phyloP scores from a whole-genome alignment of 306 rosid species.

The Senna tora region DNA sequence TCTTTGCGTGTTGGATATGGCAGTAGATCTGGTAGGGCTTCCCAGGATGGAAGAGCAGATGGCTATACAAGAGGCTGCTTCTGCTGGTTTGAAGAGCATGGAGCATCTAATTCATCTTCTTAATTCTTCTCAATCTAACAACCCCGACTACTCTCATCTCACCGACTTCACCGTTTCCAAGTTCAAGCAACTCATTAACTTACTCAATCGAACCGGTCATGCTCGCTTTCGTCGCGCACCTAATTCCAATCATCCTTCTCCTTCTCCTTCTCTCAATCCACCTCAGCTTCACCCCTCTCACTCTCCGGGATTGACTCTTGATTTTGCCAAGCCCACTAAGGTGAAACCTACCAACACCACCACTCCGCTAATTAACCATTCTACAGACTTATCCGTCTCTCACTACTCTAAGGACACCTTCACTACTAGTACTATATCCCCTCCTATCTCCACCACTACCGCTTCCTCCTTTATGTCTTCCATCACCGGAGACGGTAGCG shows the following conservation, averaged over 20 bases:
- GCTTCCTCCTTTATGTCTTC: conserved; percentile 64
- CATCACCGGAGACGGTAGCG: conserved; percentile 75
- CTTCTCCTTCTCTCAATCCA: background rate
- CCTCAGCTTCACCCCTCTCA: background rate
- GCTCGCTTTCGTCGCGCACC: conserved; percentile 91
- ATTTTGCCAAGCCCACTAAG: conserved; percentile 30
- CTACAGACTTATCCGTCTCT: background rate
- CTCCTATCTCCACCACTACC: conserved; percentile 64
- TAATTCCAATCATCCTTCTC: background rate
- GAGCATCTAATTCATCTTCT: conserved; percentile 59
- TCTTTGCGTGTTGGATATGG: conserved; percentile 38
- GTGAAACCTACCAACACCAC: background rate
- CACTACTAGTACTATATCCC: conserved; percentile 46
- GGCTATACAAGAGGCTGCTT: conserved; percentile 71
- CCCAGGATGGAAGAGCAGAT: conserved; percentile 50
- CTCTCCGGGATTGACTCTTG: conserved; percentile 26
- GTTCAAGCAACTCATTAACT: conserved; percentile 67
- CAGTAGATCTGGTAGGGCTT: conserved; percentile 49
- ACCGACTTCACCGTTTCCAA: conserved; percentile 75
- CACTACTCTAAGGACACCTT: conserved; percentile 38
- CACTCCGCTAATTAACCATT: background rate
- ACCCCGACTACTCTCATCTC: conserved; percentile 58
- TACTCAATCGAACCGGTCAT: conserved; percentile 79
- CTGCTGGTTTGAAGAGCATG: conserved; percentile 77
- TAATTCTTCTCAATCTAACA: conserved; percentile 44